These are phyloP conservation scores for Mycena vitilis DNA, from an alignment of 768 basidiomycete genomes.

Conservation along the genomic window DNA sequence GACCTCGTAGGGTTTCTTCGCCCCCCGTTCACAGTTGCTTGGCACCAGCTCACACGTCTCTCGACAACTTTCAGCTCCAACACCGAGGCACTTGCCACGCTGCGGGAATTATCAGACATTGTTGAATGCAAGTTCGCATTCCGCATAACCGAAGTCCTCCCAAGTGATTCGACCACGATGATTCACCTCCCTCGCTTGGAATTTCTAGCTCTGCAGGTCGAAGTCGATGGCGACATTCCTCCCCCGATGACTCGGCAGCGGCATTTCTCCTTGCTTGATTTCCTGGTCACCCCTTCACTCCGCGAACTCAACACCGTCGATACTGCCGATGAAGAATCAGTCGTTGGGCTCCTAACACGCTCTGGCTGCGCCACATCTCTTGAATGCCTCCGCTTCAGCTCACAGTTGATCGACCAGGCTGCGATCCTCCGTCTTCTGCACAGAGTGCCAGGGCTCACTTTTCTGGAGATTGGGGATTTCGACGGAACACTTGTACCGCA, in stretches of 20 bases:
- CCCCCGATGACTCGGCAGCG: too few relatives aligned
- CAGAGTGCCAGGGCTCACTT: not conserved
- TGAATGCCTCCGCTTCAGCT: not conserved
- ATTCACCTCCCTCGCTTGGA: constrained; percentile 11
- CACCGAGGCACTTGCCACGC: constrained; percentile 5
- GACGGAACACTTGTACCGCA: not conserved
- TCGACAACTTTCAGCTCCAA: constrained; percentile 7
- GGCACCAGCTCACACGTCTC: constrained; percentile 24
- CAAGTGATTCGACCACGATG: not conserved
- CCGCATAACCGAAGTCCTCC: not conserved
- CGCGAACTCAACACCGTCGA: constrained; percentile 1
- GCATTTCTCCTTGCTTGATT: constrained; percentile 8
- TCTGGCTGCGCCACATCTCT: constrained; percentile 12
- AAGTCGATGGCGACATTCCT: not conserved
- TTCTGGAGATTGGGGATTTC: constrained; percentile 14
- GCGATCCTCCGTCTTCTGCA: not conserved
- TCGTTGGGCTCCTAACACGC: constrained; percentile 18
- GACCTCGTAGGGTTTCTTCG: not conserved
- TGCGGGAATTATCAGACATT: constrained; percentile 3
- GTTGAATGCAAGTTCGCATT: constrained; percentile 15
- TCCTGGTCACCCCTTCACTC: constrained; percentile 8
- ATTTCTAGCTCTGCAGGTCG: not conserved
- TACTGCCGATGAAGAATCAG: constrained; percentile 6
- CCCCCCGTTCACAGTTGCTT: constrained; percentile 15
- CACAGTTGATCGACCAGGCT: not conserved